Conservation (phyloP, 345 rosid species). For the Hirschfeldia incana region DNA sequence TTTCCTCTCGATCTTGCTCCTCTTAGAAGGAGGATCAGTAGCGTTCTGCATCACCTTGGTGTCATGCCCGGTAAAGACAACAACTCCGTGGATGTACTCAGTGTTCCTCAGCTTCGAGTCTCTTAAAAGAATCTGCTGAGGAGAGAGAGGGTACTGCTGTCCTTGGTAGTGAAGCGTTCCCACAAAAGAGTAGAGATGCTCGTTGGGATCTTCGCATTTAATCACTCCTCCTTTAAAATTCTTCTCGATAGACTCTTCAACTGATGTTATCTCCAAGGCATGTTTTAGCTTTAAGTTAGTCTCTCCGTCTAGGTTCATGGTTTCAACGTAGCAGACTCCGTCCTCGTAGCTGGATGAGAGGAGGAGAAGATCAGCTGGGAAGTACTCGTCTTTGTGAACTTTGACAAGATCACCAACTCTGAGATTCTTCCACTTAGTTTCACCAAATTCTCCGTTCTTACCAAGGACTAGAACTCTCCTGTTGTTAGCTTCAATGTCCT, state of each 20-base stretch:
- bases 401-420: slow-evolving; percentile 77
- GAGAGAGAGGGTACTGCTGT: slow-evolving; percentile 57
- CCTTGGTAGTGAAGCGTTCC: slow-evolving; percentile 59
- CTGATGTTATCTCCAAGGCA: slow-evolving; percentile 59
- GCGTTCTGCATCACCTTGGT: slow-evolving; percentile 97
- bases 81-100: slow-evolving; percentile 64
- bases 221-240: slow-evolving; percentile 51
- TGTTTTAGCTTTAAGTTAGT: slow-evolving; percentile 83
- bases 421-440: slow-evolving; percentile 71
- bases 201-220: slow-evolving; percentile 92
- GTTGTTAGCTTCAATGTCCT: slow-evolving; percentile 87
- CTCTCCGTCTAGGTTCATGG: slow-evolving; percentile 96
- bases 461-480: slow-evolving; percentile 53
- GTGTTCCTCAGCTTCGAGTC: slow-evolving; percentile 85
- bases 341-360: slow-evolving; percentile 80
- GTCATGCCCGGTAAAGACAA: slow-evolving; percentile 89
- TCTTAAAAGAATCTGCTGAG: slow-evolving; percentile 74
- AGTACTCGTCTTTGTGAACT: slow-evolving; percentile 70
- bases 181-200: slow-evolving; percentile 64
- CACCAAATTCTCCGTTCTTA: slow-evolving; percentile 39
- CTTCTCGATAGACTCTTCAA: slow-evolving; percentile 44
- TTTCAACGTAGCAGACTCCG: slow-evolving; percentile 87
- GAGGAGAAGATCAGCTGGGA: slow-evolving; percentile 89
- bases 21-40: slow-evolving; percentile 80
- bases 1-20: slow-evolving; percentile 83